These are phyloP conservation scores for Chlorella sp. DNA, from an alignment of 139 green algal genomes.

Conservation along the genomic window DNA sequence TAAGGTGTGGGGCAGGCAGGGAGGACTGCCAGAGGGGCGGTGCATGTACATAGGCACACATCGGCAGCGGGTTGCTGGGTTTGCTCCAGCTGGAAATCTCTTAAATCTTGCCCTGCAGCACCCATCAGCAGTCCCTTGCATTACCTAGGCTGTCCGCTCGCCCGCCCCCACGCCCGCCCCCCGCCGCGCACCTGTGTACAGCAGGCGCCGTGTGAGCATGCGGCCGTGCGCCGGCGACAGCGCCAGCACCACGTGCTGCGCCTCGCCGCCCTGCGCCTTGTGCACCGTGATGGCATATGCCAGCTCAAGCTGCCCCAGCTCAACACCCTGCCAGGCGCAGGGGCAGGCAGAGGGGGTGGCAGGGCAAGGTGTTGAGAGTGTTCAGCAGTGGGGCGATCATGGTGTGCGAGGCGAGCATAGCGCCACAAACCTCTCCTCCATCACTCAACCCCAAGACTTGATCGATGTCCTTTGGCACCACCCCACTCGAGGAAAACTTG, in stretches of 20 bases:
- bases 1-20: no score
- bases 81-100: background rate
- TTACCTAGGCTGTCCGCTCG: no score
- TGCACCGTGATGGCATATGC: slow-evolving; percentile 88
- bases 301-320: slow-evolving; percentile 59
- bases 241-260: slow-evolving; percentile 73
- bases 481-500: no score
- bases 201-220: slow-evolving; percentile 72
- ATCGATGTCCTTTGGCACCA: no score
- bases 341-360: background rate
- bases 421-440: no score
- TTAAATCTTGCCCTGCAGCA: background rate
- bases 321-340: slow-evolving; percentile 4
- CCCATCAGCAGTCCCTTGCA: background rate
- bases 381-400: no score
- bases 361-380: background rate
- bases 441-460: no score
- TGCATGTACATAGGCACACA: background rate
- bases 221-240: slow-evolving; percentile 55
- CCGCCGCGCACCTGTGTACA: slow-evolving; percentile 75
- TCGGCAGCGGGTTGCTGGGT: background rate
- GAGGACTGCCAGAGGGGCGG: background rate
- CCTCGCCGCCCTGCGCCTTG: slow-evolving; percentile 92
- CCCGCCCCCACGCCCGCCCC: background rate
- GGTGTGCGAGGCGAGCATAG: no score